A percentile compares a stretch with the other conserved stretches of the same genome.
phyloP scores from a whole-genome alignment of 495 filamentous ascomycete species.

The Podospora appendiculata region DNA sequence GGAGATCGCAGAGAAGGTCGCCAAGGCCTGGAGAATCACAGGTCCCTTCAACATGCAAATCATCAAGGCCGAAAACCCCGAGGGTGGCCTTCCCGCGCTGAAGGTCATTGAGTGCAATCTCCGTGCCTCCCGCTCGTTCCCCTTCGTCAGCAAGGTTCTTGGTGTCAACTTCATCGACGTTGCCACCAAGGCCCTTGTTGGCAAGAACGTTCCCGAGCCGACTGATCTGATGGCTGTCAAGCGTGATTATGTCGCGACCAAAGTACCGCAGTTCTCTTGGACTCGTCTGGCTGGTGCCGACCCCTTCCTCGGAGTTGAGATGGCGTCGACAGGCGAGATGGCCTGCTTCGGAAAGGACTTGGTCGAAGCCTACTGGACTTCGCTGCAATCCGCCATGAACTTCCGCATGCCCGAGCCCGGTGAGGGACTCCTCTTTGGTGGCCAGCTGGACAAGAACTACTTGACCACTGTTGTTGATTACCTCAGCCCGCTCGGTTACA shows the following conservation, averaged over 20 bases:
- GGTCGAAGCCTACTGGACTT: constrained; percentile 95
- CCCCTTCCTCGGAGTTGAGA: constrained; percentile 96
- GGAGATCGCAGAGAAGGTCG: constrained; percentile 91
- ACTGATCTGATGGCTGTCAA: constrained; percentile 81
- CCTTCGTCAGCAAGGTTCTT: constrained; percentile 94
- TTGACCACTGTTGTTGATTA: constrained; percentile 74
- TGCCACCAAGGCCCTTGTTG: constrained; percentile 87
- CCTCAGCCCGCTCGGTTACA: constrained; percentile 83
- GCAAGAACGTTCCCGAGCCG: constrained; percentile 76
- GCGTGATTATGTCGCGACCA: constrained; percentile 89
- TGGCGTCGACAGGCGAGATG: constrained; percentile 95
- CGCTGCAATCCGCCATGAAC: constrained; percentile 97
- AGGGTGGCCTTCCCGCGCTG: constrained; percentile 62
- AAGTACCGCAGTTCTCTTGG: constrained; percentile 98
- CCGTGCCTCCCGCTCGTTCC: constrained; percentile 94
- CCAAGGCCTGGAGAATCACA: constrained; percentile 93
- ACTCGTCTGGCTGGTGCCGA: constrained; percentile 97
- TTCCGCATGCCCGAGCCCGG: constrained; percentile 91
- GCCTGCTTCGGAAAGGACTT: constrained; percentile 96
- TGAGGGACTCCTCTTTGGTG: constrained; percentile 89
- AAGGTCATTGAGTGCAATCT: constrained; percentile 99
- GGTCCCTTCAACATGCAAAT: constrained; percentile 99
- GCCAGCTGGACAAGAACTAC: constrained; percentile 57
- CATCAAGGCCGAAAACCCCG: constrained; percentile 77
- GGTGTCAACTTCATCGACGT: constrained; percentile 97